Conservation (phyloP, 192 early-diverging fungal genomes). For the Lobulomyces angularis region DNA sequence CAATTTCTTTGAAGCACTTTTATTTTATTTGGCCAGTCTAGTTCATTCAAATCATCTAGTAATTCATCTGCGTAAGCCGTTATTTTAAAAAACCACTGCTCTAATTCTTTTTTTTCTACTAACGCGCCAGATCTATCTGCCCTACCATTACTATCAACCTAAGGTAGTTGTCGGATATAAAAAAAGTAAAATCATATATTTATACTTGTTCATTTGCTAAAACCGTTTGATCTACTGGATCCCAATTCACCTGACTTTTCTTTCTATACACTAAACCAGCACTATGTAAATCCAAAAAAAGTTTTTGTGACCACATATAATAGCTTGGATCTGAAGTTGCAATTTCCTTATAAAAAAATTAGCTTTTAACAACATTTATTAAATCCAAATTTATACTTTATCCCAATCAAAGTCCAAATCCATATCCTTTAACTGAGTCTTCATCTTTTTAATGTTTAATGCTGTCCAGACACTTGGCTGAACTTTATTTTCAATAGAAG, state of each 20-base stretch:
- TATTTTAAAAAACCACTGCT: conserved; percentile 91
- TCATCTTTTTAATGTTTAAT: conserved; percentile 74
- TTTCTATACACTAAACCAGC: conserved; percentile 77
- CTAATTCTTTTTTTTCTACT: conserved; percentile 70
- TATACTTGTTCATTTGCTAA: conserved; percentile 84
- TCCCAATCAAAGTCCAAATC: conserved; percentile 85
- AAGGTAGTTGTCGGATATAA: neutral
- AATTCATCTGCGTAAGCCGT: conserved; percentile 72
- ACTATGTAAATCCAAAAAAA: conserved; percentile 69
- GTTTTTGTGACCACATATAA: conserved; percentile 88
- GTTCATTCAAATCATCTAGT: conserved; percentile 56
- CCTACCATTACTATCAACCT: conserved; percentile 73
- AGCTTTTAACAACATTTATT: neutral
- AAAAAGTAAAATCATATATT: conserved; percentile 12
- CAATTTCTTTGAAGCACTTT: conserved; percentile 83
- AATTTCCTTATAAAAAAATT: conserved; percentile 45
- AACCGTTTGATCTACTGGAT: conserved; percentile 89
- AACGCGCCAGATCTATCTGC: conserved; percentile 87
- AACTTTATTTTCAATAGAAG: conserved; percentile 71
- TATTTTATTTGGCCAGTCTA: conserved; percentile 83
- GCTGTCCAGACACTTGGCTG: conserved; percentile 73
- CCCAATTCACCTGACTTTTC: conserved; percentile 90
- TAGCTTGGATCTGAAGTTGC: conserved; percentile 76
- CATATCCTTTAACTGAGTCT: conserved; percentile 60
- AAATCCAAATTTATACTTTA: conserved; percentile 27